Evolutionary conservation across 2,329 filamentous ascomycete genomes (phyloP).

Genomic region (Drechslera avenae): DNA sequence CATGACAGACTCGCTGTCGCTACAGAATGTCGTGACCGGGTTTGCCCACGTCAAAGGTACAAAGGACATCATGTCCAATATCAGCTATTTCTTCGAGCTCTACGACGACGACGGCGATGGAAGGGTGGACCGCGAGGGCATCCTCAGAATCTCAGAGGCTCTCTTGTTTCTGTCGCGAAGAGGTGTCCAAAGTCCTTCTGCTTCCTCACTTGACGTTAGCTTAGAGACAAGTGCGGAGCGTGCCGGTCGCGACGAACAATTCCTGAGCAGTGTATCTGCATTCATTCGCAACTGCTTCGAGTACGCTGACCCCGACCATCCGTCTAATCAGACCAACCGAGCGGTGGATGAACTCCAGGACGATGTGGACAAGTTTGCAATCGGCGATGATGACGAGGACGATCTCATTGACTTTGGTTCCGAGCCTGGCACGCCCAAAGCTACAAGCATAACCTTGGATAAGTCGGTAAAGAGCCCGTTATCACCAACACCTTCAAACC

Average conservation of each 20-base stretch:
- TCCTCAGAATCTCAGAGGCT: conserved; percentile 91
- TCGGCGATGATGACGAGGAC: conserved; percentile 72
- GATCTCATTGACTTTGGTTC: conserved; percentile 65
- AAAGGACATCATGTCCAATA: conserved; percentile 95
- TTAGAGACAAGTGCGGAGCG: conserved; percentile 44
- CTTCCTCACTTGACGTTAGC: conserved; percentile 60
- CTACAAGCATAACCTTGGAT: conserved; percentile 38
- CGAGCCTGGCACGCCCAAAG: conserved; percentile 37
- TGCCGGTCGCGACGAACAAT: conserved; percentile 77
- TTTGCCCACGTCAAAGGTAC: conserved; percentile 90
- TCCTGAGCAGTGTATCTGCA: conserved; percentile 89
- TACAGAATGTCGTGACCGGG: conserved; percentile 91
- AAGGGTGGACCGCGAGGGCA: conserved; percentile 91
- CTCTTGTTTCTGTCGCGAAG: conserved; percentile 89
- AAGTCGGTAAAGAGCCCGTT: conserved; percentile 35
- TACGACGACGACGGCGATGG: conserved; percentile 94
- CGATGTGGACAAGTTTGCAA: conserved; percentile 67
- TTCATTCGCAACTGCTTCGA: conserved; percentile 98
- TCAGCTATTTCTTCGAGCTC: conserved; percentile 96
- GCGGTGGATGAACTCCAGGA: conserved; percentile 36
- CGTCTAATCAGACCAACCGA: conserved; percentile 58
- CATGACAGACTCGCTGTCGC: conserved; percentile 73
- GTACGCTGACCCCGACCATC: conserved; percentile 89
- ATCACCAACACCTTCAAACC: conserved; percentile 31
- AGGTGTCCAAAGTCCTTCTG: conserved; percentile 76